phyloP scores from a whole-genome alignment of 2,329 filamentous ascomycete genomes.

The Zymoseptoria passerinii region DNA sequence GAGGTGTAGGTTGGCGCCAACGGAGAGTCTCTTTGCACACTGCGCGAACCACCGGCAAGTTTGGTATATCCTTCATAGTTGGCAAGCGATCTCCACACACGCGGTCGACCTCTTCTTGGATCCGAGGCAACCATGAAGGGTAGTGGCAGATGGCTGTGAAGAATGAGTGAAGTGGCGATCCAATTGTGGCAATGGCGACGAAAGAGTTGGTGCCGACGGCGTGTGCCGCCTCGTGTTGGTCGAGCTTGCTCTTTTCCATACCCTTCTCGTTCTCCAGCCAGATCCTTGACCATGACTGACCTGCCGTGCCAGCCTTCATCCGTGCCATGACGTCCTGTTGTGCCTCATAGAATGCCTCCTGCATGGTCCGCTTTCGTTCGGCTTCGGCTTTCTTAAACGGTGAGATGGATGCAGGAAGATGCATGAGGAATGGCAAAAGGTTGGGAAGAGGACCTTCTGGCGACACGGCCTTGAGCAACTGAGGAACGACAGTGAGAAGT shows the following conservation, averaged over 20 bases:
- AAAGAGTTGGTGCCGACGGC: slow-evolving; percentile 29
- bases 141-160: slow-evolving; percentile 29
- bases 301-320: slow-evolving; percentile 17
- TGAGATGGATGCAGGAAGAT: slow-evolving; percentile 25
- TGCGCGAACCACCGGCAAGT: slow-evolving; percentile 27
- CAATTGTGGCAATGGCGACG: slow-evolving; percentile 29
- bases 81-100: slow-evolving; percentile 28
- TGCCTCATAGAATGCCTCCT: slow-evolving; percentile 28
- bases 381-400: slow-evolving; percentile 26
- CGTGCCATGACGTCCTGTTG: slow-evolving; percentile 25
- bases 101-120: slow-evolving; percentile 27
- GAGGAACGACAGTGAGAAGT: slow-evolving; percentile 27
- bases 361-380: slow-evolving; percentile 24
- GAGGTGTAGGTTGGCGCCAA: slow-evolving; percentile 31
- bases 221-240: slow-evolving; percentile 28
- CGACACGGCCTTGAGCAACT: slow-evolving; percentile 28
- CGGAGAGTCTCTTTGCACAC: slow-evolving; percentile 30
- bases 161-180: slow-evolving; percentile 28
- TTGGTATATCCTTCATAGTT: slow-evolving; percentile 23
- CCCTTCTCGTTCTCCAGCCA: slow-evolving; percentile 28
- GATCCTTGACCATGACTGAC: slow-evolving; percentile 24
- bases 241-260: slow-evolving; percentile 20
- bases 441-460: slow-evolving; percentile 29
- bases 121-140: slow-evolving; percentile 24
- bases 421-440: slow-evolving; percentile 27